A percentile compares a stretch with the other conserved stretches of the same genome.
Conservation (phyloP, 805 yeast species). For the Phaffomyces opuntiae region DNA sequence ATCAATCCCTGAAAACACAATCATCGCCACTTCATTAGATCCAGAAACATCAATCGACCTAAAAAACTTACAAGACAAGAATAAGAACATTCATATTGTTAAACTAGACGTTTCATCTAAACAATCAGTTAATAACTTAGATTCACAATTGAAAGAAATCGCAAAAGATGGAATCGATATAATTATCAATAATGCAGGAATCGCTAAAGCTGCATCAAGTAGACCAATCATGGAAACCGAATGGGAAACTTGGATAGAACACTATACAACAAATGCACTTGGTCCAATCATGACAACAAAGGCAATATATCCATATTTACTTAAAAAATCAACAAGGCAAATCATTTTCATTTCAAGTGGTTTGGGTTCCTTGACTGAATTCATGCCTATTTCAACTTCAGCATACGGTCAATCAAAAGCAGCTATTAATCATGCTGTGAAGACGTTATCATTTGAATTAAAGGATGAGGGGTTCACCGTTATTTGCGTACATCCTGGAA, state of each 20-base stretch:
- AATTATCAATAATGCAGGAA: constrained; percentile 13
- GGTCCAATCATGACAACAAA: constrained; percentile 8
- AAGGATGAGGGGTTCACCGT: background rate
- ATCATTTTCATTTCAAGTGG: constrained; percentile 18
- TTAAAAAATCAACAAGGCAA: constrained; percentile 14
- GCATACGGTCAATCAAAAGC: constrained; percentile 29
- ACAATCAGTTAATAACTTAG: constrained; percentile 7
- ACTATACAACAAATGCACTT: constrained; percentile 4
- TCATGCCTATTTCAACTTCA: constrained; percentile 5
- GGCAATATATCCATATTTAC: constrained; percentile 12
- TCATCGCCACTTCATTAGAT: constrained; percentile 1
- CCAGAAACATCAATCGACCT: constrained; percentile 1
- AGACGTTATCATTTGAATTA: constrained; percentile 3
- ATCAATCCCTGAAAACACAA: background rate
- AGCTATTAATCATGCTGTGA: constrained; percentile 26
- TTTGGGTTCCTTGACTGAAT: constrained; percentile 18
- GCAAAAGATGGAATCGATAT: constrained; percentile 10
- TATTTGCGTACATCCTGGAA: background rate
- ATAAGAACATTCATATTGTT: constrained; percentile 5
- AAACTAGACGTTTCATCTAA: constrained; percentile 7
- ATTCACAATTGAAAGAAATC: constrained; percentile 1
- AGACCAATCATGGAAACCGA: background rate
- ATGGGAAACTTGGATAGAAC: background rate
- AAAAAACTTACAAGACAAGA: background rate
- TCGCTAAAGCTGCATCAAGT: background rate